These are phyloP conservation scores for Acer campestre DNA, from an alignment of 345 rosid genomes.

Conservation along the genomic window DNA sequence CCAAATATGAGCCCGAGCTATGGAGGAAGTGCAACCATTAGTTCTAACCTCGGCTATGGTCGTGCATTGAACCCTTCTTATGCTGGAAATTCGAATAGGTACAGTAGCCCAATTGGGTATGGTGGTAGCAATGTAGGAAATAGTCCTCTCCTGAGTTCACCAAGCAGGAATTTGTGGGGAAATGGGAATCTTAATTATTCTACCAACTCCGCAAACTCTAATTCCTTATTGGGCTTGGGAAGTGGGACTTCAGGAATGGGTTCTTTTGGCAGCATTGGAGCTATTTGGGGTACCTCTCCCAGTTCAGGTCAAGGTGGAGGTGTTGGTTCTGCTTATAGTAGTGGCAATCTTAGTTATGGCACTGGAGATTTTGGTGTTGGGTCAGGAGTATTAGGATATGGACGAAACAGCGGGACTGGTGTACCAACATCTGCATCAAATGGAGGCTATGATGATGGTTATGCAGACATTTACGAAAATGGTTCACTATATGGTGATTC, in stretches of 20 bases:
- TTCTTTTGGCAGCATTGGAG: slow-evolving; percentile 59
- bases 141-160: slow-evolving; percentile 46
- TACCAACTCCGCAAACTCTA: slow-evolving; percentile 47
- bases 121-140: slow-evolving; percentile 47
- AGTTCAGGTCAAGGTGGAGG: slow-evolving; percentile 40
- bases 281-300: slow-evolving; percentile 57
- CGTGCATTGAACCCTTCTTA: slow-evolving; percentile 56
- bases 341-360: slow-evolving; percentile 34
- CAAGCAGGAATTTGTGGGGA: slow-evolving; percentile 68
- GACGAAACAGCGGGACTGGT: slow-evolving; percentile 40
- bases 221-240: slow-evolving; percentile 38
- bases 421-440: slow-evolving; percentile 34
- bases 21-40: slow-evolving; percentile 50
- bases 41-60: slow-evolving; percentile 56
- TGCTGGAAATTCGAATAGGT: slow-evolving; percentile 50
- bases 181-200: slow-evolving; percentile 45
- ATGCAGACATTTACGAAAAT: slow-evolving; percentile 38
- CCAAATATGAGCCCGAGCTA: slow-evolving; percentile 54
- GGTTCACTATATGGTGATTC: slow-evolving; percentile 46
- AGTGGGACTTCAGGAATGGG: slow-evolving; percentile 54
- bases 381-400: slow-evolving; percentile 46
- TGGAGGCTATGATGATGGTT: slow-evolving; percentile 42
- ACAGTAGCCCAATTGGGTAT: slow-evolving; percentile 40
- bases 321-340: slow-evolving; percentile 33
- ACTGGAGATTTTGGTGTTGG: slow-evolving; percentile 38